Evolutionary conservation across 768 basidiomycete species (phyloP).

Genomic region (Ramaria rubella): DNA sequence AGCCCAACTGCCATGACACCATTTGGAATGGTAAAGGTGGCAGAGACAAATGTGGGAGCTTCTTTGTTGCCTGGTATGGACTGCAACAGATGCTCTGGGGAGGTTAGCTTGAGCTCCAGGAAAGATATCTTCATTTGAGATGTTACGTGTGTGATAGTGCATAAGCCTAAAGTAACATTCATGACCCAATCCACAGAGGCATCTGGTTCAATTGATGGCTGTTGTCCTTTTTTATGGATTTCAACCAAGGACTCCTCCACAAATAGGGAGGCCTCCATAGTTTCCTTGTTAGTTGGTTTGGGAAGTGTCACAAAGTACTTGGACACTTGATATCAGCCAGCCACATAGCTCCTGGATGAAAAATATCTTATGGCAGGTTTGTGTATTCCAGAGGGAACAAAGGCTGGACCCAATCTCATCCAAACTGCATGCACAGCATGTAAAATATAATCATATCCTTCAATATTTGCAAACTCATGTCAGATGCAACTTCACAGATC

Average conservation of each 20-base stretch:
- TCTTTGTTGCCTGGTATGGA: slow-evolving; percentile 17
- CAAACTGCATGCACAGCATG: too few relatives aligned
- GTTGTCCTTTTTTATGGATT: slow-evolving; percentile 47
- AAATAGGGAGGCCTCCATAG: slow-evolving; percentile 29
- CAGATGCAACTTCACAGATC: slow-evolving; percentile 44
- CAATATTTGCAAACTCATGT: slow-evolving; percentile 16
- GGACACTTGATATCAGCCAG: not conserved
- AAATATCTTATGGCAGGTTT: slow-evolving; percentile 36
- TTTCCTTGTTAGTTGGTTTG: not conserved
- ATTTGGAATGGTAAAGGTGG: slow-evolving; percentile 41
- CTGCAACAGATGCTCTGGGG: slow-evolving; percentile 27
- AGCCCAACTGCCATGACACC: slow-evolving; percentile 34
- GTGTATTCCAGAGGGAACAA: slow-evolving; percentile 47
- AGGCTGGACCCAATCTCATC: slow-evolving; percentile 63
- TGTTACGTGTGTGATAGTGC: slow-evolving; percentile 32
- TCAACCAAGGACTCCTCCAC: slow-evolving; percentile 49
- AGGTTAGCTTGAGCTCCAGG: slow-evolving; percentile 39
- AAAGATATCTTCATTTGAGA: slow-evolving; percentile 37
- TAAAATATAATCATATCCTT: not conserved
- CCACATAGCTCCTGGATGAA: not conserved
- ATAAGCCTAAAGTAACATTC: slow-evolving; percentile 45
- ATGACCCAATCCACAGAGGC: slow-evolving; percentile 49
- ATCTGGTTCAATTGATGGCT: slow-evolving; percentile 37
- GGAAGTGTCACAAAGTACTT: slow-evolving; percentile 8
- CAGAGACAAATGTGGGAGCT: slow-evolving; percentile 36